phyloP scores from a whole-genome alignment of 2,329 filamentous ascomycete species.

The Curvularia spicifera region DNA sequence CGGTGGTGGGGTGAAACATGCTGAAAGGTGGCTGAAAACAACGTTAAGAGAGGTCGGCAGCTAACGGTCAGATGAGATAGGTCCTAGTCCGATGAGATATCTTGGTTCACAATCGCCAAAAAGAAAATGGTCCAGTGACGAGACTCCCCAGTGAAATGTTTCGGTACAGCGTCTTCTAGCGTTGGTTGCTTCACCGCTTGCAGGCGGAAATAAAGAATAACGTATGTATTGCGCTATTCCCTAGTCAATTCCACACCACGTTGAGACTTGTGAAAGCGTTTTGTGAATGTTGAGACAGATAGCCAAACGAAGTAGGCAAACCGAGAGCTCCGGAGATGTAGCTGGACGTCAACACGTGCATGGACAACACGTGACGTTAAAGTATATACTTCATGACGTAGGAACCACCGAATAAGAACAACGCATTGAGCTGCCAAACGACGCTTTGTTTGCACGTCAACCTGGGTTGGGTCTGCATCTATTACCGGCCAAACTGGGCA shows the following conservation, averaged over 20 bases:
- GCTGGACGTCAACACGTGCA: not conserved
- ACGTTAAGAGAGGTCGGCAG: constrained; percentile 7
- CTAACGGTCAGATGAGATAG: constrained; percentile 5
- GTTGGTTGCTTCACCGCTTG: not conserved
- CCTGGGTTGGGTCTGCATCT: not conserved
- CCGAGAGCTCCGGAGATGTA: not conserved
- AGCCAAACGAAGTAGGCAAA: constrained; percentile 1
- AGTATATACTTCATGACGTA: not conserved
- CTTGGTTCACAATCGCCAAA: not conserved
- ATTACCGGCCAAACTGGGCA: not conserved
- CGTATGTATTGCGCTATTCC: not conserved
- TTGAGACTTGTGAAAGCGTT: not conserved
- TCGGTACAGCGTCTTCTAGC: not conserved
- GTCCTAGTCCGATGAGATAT: not conserved
- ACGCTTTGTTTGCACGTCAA: not conserved
- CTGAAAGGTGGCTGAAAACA: constrained; percentile 1
- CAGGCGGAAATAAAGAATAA: not conserved
- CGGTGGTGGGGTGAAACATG: constrained; percentile 17
- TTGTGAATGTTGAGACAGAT: not conserved
- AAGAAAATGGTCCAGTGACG: constrained; percentile 5
- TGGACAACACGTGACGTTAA: not conserved
- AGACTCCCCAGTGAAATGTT: not conserved
- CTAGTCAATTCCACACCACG: not conserved
- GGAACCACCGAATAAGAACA: not conserved
- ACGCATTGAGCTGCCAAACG: not conserved